Percentiles rank a stretch among this genome's conserved stretches.
These are phyloP conservation scores for Boletus rufocinnamomeus DNA, from an alignment of 768 basidiomycete genomes.

Conservation along the genomic window DNA sequence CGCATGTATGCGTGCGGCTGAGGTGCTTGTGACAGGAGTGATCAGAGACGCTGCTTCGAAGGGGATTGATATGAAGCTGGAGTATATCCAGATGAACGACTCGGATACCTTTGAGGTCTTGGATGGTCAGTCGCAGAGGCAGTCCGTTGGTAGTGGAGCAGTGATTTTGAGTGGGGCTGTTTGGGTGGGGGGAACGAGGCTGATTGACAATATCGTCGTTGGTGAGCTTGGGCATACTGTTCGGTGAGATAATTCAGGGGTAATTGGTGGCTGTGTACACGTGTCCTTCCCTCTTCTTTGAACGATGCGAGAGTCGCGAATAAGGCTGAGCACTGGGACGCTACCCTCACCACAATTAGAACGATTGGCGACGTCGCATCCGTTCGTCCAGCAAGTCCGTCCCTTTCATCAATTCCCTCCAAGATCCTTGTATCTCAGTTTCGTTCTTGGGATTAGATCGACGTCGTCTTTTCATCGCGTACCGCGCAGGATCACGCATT, in stretches of 20 bases:
- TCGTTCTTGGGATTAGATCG: slow-evolving; percentile 48
- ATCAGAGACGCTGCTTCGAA: slow-evolving; percentile 34
- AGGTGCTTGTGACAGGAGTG: slow-evolving; percentile 39
- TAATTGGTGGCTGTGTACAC: slow-evolving; percentile 20
- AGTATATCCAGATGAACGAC: slow-evolving; percentile 91
- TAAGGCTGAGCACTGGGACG: slow-evolving; percentile 23
- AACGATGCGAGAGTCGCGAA: slow-evolving; percentile 19
- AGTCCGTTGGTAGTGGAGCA: slow-evolving; percentile 31
- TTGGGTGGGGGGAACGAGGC: slow-evolving; percentile 80
- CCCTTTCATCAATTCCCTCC: not conserved
- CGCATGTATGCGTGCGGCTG: slow-evolving; percentile 49
- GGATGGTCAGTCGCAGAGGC: slow-evolving; percentile 32
- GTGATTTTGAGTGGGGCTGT: slow-evolving; percentile 85
- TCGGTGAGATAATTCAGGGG: not conserved
- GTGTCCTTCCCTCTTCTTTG: not conserved
- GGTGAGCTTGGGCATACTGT: slow-evolving; percentile 42
- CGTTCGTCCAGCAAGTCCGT: slow-evolving; percentile 56
- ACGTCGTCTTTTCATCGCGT: slow-evolving; percentile 58
- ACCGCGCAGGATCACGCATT: slow-evolving; percentile 42
- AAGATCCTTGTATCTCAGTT: not conserved
- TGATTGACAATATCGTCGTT: slow-evolving; percentile 92
- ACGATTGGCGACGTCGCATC: slow-evolving; percentile 43
- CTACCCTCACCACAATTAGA: slow-evolving; percentile 34
- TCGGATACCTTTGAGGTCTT: slow-evolving; percentile 71
- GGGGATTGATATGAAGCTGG: slow-evolving; percentile 60